Evolutionary conservation across 768 basidiomycete species (phyloP), one percentile per base, ranked within the genome.

Genomic region (Trametes coccinea): DNA sequence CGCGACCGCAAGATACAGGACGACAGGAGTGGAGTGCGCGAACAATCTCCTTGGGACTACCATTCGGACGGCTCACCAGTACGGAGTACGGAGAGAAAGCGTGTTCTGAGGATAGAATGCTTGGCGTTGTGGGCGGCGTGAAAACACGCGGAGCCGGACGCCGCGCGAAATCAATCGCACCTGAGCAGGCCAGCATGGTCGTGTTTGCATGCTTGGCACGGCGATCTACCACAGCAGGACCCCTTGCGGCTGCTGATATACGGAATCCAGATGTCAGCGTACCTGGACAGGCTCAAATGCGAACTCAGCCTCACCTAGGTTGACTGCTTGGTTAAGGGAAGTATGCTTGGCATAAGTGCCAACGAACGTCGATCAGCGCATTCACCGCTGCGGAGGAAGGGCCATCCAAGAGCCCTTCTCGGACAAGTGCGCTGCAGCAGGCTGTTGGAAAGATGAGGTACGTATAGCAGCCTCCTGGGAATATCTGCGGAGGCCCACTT

Each of bases 311-410:
- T 43, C 41, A 43, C 41, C 41, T 6, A 37, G 34, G 11, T 11
- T 37, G 11, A 11, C 34, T 5, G 34, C 34, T 11, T 6, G 34
- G 34, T 37, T 22, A 22, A 37, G 2, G 11, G 6, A 37, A 37
- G 11, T 37, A 37, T 22, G 11, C 34, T 37, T 37, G 13, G n/a
- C 13, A 16, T 14, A 9, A 5, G 5, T 6, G 41, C 10, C 41
- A 43, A 14, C 3, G n/a, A 43, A 17, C 5, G n/a, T 2, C 17
- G 33, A 22, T 30, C 2, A n/a, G 43, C n/a, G 14, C 53, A 31
- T 30, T 62, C 61, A 62, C 51, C 61, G 61, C 44, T 62, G 61
- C 0, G 61, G 61, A 27, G 61, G 61, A 14, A 57, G 61, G 5
- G 56, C 51, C 14, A 44, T 37, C 61, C 56, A 53, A 10, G 31